Evolutionary conservation across 2,329 filamentous ascomycete species (phyloP).

Genomic region (Fusarium sp.): DNA sequence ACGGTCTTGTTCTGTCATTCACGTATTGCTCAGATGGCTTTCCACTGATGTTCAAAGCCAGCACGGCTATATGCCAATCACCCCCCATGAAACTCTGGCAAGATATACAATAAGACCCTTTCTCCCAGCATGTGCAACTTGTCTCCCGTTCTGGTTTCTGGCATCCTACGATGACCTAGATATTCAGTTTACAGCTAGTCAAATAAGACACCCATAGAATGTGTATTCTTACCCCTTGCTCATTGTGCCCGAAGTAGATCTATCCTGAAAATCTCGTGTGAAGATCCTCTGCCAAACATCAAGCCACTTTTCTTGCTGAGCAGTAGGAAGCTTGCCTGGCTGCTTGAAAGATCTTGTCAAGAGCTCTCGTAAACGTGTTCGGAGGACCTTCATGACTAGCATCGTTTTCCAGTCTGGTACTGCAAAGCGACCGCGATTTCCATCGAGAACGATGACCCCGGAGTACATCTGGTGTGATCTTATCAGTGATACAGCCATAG

Average conservation of each 20-base stretch:
- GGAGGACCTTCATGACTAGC: slow-evolving; percentile 85
- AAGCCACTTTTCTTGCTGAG: slow-evolving; percentile 77
- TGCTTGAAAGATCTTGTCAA: slow-evolving; percentile 75
- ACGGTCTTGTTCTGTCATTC: not conserved
- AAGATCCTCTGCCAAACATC: slow-evolving; percentile 79
- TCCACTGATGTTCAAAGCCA: not conserved
- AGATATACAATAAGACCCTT: not conserved
- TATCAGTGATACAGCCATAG: not conserved
- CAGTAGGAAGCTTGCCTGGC: slow-evolving; percentile 68
- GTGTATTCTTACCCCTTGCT: slow-evolving; percentile 43
- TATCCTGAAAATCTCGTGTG: slow-evolving; percentile 57
- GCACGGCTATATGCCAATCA: not conserved
- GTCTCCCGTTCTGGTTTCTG: not conserved
- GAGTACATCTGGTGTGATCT: slow-evolving; percentile 73
- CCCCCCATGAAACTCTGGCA: not conserved
- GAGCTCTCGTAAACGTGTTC: slow-evolving; percentile 77
- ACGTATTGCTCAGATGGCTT: not conserved
- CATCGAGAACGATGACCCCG: slow-evolving; percentile 86
- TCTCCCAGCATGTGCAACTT: not conserved
- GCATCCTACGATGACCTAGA: not conserved
- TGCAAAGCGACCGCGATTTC: slow-evolving; percentile 84
- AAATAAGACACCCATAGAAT: not conserved
- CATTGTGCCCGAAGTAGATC: slow-evolving; percentile 36
- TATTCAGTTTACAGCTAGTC: not conserved
- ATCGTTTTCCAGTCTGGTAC: slow-evolving; percentile 90